Evolutionary conservation across 257 asterid species (phyloP), one percentile per base, ranked within the genome.

Genomic region (Echites panduratus): DNA sequence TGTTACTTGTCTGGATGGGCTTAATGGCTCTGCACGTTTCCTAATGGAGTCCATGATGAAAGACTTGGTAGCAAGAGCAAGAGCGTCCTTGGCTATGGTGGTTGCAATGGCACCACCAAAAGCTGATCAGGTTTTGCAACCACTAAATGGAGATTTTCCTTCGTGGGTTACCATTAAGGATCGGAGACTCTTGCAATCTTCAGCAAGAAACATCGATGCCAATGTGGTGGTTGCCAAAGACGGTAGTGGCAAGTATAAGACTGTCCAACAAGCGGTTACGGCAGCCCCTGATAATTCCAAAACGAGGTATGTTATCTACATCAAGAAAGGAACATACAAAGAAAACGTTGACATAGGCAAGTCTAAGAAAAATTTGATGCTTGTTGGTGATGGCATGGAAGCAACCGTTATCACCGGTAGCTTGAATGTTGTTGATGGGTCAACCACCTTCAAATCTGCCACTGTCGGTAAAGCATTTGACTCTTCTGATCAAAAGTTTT

Each of bases 321-420:
- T 80, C 5, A 83, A 83, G 72, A 75, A 56, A 17, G 85, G 85
- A 17, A 71, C 2, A 1, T 83, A 80, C 17, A 76, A 73, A 22
- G 85, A 80, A 56, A 71, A 80, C 11, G 82, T 83, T 1, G 71
- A 47, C 7, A 71, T 83, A 4, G 82, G 71, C 47, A 83, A 78
- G 65, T 62, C 0, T 0, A 75, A 78, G 61, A 76, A 38, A 66
- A 78, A 81, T 70, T 4, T 83, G n/a, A 79, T 83, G 85, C 57
- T 83, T 35, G 74, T 81, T 10, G 87, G 85, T 26, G 87, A 83
- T 40, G 87, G 85, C 17, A 73, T 76, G 83, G 78, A 80, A 48
- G 65, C 71, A 0, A 83, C 87, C 7, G 76, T 66, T n/a, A 81
- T 83, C 3, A 78, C 82, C 9, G 87, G 83, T 9, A 80, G 71